Percentiles rank a stretch among this genome's conserved stretches.
Evolutionary conservation across 2,329 filamentous ascomycete genomes (phyloP).

Genomic region (Neoscytalidium dimidiatum): DNA sequence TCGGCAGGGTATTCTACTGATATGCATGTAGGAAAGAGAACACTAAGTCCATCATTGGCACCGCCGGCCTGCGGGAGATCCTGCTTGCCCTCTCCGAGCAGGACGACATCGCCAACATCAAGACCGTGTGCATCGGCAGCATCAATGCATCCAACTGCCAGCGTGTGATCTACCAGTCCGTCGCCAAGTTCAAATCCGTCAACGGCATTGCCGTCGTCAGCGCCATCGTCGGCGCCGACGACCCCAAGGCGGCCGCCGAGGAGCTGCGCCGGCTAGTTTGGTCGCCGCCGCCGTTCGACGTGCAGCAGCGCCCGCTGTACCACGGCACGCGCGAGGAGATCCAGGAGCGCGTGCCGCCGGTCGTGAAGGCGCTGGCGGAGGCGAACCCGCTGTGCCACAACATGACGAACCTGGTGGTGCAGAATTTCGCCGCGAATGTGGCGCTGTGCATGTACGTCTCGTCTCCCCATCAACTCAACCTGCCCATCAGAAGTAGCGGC

Average conservation of each 20-base stretch:
- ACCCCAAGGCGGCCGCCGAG: conserved; percentile 65
- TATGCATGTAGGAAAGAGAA: conserved; percentile 70
- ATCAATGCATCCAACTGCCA: conserved; percentile 77
- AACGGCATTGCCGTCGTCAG: conserved; percentile 88
- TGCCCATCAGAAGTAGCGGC: not conserved
- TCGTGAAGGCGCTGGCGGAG: conserved; percentile 63
- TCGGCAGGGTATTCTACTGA: not conserved
- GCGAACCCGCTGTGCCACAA: conserved; percentile 82
- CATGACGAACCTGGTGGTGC: conserved; percentile 96
- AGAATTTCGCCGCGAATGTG: conserved; percentile 92
- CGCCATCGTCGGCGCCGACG: conserved; percentile 74
- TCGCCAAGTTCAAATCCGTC: conserved; percentile 58
- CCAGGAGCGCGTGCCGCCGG: conserved; percentile 27
- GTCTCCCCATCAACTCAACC: not conserved
- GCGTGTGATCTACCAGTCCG: conserved; percentile 71
- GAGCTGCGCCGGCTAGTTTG: conserved; percentile 61
- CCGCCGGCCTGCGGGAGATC: conserved; percentile 68
- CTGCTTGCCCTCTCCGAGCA: conserved; percentile 59
- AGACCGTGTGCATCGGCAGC: conserved; percentile 82
- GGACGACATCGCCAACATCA: conserved; percentile 27
- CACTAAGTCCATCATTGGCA: conserved; percentile 78
- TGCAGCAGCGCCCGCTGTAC: not conserved
- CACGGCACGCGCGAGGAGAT: conserved; percentile 22
- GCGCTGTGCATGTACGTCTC: conserved; percentile 67
- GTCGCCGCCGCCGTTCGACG: conserved; percentile 26